Base-by-base conservation (phyloP, 2,329 filamentous ascomycete genomes). In the Hypomyces perniciosus region DNA sequence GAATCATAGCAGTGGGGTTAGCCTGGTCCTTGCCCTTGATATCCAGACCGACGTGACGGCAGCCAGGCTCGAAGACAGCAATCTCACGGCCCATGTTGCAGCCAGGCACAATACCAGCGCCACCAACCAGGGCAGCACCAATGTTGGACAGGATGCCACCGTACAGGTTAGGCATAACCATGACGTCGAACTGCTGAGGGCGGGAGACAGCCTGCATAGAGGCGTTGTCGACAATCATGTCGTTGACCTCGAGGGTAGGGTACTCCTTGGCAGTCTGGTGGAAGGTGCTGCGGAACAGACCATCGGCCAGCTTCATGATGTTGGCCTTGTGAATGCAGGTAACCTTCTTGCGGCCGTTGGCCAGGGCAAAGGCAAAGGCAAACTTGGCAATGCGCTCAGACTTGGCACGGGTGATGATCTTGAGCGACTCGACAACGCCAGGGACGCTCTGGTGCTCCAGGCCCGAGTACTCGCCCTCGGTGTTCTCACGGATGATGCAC, bases 321-420 rank as follows among this genome's bases (percentile, higher is more conserved):
- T 99, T 99, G 76, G 93, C 93, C 83, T 99, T 99, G 86, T 99
- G 93, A 70, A 99, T 97, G 79, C 92, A 96, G 61, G 93, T 97
- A 52, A 99, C 90, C 87, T 97, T 97, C 81, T 95, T 92, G 70
- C 93, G 85, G 83, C 95, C 92, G 82, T 99, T 99, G 74, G 93
- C 93, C 53, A 97, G 86, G 53, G 93, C 93, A 68, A 99, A 99
- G 69, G 88, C 86, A 72, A 97, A 97, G 60, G 93, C 93, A 69
- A 99, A 99, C 77, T 96, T 96, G 76, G 92, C 90, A 67, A 99
- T 99, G 69, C 93, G 90, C 84, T 99, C 93, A 50, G 90, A 96
- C 83, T 99, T 97, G 73, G 90, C 90, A 65, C 91, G 90, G 61
- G 93, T 99, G 77, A 99, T 97, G 77, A 99, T 97, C 84, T 99